Base-by-base conservation (phyloP, 2,329 filamentous ascomycete genomes). In the Xylaria sp. region DNA sequence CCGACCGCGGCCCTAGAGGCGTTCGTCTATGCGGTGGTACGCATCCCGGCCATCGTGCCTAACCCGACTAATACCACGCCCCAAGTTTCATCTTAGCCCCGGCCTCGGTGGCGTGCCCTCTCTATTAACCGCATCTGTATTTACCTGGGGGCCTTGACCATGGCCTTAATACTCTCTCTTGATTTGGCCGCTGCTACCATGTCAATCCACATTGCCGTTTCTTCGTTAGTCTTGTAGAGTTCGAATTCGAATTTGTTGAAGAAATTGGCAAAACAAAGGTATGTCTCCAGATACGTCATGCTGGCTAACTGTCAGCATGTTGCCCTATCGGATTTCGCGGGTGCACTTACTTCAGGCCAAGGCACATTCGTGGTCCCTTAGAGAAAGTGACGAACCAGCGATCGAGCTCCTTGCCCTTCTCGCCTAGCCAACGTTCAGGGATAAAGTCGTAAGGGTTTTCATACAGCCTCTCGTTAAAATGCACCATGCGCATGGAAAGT, bases 341-440 rank as follows among this genome's bases (percentile, higher is more conserved):
- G 31, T 35, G 48, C 7, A 48, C 59, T 52, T 52, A 64, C 59
- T 65, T 65, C 7, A 57, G 17, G n/a, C 63, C 63, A 4, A 65
- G 38, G 15, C 63, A 65, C 23, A 44, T 53, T 29, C 63, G 46
- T 21, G 52, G 46, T 2, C 63, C 63, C 44, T 59, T 65, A 27
- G 60, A 54, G 17, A 65, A 65, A 17, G 52, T 46, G 5, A 65
- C 60, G 25, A 65, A 63, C 55, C 55, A 65, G n/a, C 60, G 57
- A 13, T 65, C 63, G 23, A 65, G 31, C 25, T 62, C 52, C 31
- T 64, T 64, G 4, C 49, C 49, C 5, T 53, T 41, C 8, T 53
- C 38, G 5, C 53, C 55, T 2, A 65, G 47, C 63, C 63, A 65
- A 23, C 63, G 55, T 29, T 65, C 63, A 6, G 63, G 63, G 7